Evolutionary conservation across 2,329 filamentous ascomycete genomes (phyloP).

Genomic region (Calycina herbarum): DNA sequence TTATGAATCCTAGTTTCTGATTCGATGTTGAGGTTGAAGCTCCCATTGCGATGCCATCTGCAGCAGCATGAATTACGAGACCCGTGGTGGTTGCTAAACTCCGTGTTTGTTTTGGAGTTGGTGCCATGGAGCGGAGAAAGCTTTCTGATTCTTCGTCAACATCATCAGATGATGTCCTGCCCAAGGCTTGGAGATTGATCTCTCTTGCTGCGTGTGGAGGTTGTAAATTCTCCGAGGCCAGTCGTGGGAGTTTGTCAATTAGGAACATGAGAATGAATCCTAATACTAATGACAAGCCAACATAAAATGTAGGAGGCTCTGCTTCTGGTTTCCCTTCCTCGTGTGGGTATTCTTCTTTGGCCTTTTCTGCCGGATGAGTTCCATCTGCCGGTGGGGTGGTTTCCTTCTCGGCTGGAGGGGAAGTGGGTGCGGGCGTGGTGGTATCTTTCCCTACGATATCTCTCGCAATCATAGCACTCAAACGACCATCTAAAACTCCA

Average conservation of each 20-base stretch:
- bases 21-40: conserved; percentile 78
- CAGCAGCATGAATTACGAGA: conserved; percentile 92
- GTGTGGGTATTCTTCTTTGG: conserved; percentile 38
- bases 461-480: conserved; percentile 16
- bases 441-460: conserved; percentile 9
- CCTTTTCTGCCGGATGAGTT: conserved; percentile 23
- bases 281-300: conserved; percentile 81
- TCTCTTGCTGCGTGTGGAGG: conserved; percentile 71
- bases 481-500: conserved; percentile 10
- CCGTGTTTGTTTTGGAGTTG: conserved; percentile 58
- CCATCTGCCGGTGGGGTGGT: conserved; percentile 14
- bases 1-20: conserved; percentile 79
- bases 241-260: conserved; percentile 80
- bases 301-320: conserved; percentile 67
- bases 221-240: conserved; percentile 65
- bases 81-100: conserved; percentile 85
- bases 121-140: conserved; percentile 59
- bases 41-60: conserved; percentile 93
- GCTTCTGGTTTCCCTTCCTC: conserved; percentile 42
- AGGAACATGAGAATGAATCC: conserved; percentile 98
- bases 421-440: conserved; percentile 5
- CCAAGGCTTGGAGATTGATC: conserved; percentile 83
- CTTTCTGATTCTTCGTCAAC: conserved; percentile 58
- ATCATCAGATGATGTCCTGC: conserved; percentile 39
- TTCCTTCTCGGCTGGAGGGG: conserved; percentile 16